Evolutionary conservation across 441 rosid species (phyloP).

Genomic region (Adansonia gregorii): DNA sequence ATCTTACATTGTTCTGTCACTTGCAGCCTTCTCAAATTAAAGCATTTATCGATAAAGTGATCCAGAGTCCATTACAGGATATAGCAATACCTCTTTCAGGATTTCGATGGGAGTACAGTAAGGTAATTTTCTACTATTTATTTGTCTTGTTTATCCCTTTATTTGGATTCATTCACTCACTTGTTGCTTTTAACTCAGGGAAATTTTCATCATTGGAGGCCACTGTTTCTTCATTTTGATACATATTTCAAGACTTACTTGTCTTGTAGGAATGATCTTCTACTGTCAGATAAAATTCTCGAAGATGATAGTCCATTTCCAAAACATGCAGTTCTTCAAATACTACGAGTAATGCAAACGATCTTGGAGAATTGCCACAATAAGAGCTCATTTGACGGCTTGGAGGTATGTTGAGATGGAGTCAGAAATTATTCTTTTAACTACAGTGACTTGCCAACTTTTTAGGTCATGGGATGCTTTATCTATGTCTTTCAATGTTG

Average conservation of each 20-base stretch:
- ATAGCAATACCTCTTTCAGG: slow-evolving; percentile 98
- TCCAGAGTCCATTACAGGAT: slow-evolving; percentile 95
- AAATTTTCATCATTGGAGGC: slow-evolving; percentile 98
- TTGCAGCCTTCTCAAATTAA: slow-evolving; percentile 91
- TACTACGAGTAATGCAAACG: slow-evolving; percentile 88
- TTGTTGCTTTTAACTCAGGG: slow-evolving; percentile 61
- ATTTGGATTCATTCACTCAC: slow-evolving; percentile 34
- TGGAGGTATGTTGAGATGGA: slow-evolving; percentile 64
- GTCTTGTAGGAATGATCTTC: slow-evolving; percentile 81
- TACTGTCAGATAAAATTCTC: slow-evolving; percentile 68
- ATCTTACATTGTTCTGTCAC: slow-evolving; percentile 26
- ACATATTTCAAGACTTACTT: slow-evolving; percentile 89
- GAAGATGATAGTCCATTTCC: slow-evolving; percentile 81
- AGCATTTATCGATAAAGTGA: slow-evolving; percentile 91
- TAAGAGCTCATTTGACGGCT: slow-evolving; percentile 91
- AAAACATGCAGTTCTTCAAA: slow-evolving; percentile 80
- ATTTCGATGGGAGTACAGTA: slow-evolving; percentile 90
- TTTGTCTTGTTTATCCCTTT: slow-evolving; percentile 17
- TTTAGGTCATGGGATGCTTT: slow-evolving; percentile 1
- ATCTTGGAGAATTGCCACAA: slow-evolving; percentile 93
- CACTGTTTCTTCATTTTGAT: slow-evolving; percentile 91
- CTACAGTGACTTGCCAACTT: background rate
- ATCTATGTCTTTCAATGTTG: slow-evolving; percentile 11
- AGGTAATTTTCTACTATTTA: slow-evolving; percentile 51
- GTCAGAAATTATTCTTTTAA: background rate